Conservation (phyloP, 805 yeast genomes). For the Schwanniomyces polymorphus region DNA sequence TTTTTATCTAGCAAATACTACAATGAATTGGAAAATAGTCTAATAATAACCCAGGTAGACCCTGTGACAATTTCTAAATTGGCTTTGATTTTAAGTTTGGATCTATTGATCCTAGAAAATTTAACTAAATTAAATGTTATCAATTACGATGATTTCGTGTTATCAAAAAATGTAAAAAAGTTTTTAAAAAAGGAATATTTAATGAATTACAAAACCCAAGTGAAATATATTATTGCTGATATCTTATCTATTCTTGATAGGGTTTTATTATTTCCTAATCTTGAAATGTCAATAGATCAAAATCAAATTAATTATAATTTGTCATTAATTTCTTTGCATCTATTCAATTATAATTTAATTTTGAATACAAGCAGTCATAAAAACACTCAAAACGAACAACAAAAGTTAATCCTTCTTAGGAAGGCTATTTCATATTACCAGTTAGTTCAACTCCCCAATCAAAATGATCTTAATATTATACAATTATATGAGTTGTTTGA, state of each 20-base stretch:
- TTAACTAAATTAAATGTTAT: conserved; percentile 27
- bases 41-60: conserved; percentile 22
- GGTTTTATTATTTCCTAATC: conserved; percentile 18
- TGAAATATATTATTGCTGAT: conserved; percentile 29
- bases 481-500: conserved; percentile 34
- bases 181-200: conserved; percentile 16
- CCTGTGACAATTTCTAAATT: conserved; percentile 25
- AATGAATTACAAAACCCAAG: conserved; percentile 22
- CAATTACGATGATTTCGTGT: conserved; percentile 19
- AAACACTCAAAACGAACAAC: conserved; percentile 27
- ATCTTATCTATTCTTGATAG: conserved; percentile 21
- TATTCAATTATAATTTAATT: conserved; percentile 30
- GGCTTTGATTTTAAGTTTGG: conserved; percentile 23
- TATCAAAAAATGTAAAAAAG: conserved; percentile 15
- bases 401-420: conserved; percentile 26
- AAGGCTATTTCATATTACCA: conserved; percentile 32
- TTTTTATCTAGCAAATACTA: conserved; percentile 11
- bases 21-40: conserved; percentile 11
- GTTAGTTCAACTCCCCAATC: conserved; percentile 24
- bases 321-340: conserved; percentile 25
- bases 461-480: conserved; percentile 14
- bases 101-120: conserved; percentile 27
- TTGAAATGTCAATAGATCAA: conserved; percentile 15
- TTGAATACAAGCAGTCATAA: conserved; percentile 25
- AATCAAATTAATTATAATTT: conserved; percentile 31